phyloP scores from a whole-genome alignment of 1,284 basidiomycete genomes.

The Moniliophthora roreri region DNA sequence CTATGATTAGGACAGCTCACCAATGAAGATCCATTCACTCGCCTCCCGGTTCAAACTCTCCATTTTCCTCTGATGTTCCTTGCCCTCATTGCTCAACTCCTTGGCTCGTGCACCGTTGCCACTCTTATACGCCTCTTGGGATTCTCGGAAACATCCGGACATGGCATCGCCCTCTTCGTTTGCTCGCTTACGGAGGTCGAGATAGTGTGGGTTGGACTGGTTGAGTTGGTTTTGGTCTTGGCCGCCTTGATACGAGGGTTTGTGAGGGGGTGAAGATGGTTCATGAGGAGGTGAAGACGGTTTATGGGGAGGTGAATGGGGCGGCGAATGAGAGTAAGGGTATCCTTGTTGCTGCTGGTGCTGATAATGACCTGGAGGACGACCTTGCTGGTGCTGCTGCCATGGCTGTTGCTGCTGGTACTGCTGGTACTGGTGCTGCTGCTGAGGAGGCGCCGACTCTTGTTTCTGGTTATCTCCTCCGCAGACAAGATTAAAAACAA shows the following conservation, averaged over 20 bases:
- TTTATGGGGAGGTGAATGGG: slow-evolving; percentile 4
- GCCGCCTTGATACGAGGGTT: neutral
- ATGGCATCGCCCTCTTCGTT: slow-evolving; percentile 75
- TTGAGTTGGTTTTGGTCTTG: slow-evolving; percentile 67
- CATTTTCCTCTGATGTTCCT: slow-evolving; percentile 80
- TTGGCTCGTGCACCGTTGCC: slow-evolving; percentile 85
- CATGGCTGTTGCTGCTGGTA: slow-evolving; percentile 6
- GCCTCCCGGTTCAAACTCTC: slow-evolving; percentile 84
- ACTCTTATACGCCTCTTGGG: slow-evolving; percentile 64
- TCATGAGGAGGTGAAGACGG: slow-evolving; percentile 9
- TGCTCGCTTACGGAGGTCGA: slow-evolving; percentile 68
- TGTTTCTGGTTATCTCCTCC: too few species aligned
- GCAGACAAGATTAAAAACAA: too few species aligned
- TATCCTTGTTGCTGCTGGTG: too few species aligned
- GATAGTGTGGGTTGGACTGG: slow-evolving; percentile 70
- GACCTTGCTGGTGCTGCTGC: too few species aligned
- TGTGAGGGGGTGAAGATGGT: neutral
- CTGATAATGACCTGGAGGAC: too few species aligned
- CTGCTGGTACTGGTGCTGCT: slow-evolving; percentile 7
- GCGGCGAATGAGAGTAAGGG: too few species aligned
- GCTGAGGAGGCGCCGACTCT: too few species aligned
- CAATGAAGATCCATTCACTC: slow-evolving; percentile 85
- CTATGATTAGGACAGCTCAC: slow-evolving; percentile 40
- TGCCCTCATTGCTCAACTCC: slow-evolving; percentile 81
- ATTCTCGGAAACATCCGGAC: slow-evolving; percentile 65